Percentiles rank a stretch among this genome's conserved stretches.
Conservation (phyloP, 2,329 filamentous ascomycete species). For the Alternaria brassicae region DNA sequence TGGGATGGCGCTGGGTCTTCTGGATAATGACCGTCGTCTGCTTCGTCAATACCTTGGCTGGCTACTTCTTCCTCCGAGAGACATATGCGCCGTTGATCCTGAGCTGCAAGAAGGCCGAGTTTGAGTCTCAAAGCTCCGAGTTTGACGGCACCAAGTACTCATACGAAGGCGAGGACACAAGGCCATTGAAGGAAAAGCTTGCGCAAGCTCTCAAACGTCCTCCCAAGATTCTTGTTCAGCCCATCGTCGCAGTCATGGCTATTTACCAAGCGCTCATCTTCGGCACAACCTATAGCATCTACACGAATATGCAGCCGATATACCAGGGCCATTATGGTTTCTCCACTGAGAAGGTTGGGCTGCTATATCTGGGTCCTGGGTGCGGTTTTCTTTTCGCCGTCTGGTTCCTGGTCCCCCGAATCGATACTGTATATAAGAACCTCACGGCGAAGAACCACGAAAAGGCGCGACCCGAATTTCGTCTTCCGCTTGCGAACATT, state of each 20-base stretch:
- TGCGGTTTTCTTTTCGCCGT: constrained; percentile 55
- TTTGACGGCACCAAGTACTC: constrained; percentile 47
- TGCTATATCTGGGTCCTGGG: constrained; percentile 56
- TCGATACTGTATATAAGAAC: constrained; percentile 57
- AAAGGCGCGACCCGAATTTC: constrained; percentile 53
- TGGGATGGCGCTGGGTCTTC: constrained; percentile 59
- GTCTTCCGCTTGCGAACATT: constrained; percentile 56
- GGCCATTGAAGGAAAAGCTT: constrained; percentile 50
- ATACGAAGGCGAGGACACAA: constrained; percentile 53
- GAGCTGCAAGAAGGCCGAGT: constrained; percentile 40
- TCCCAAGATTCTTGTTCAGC: constrained; percentile 54
- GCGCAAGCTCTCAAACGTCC: constrained; percentile 50
- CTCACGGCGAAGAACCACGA: constrained; percentile 52
- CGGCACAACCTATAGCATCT: constrained; percentile 57
- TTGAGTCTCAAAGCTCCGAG: constrained; percentile 39
- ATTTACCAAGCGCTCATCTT: constrained; percentile 57
- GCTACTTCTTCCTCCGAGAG: constrained; percentile 55
- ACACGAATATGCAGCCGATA: constrained; percentile 58
- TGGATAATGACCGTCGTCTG: constrained; percentile 56
- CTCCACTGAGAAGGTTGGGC: constrained; percentile 55
- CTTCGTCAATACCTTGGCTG: constrained; percentile 51
- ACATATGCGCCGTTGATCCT: constrained; percentile 55
- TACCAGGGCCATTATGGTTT: constrained; percentile 55
- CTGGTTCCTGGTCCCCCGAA: constrained; percentile 56
- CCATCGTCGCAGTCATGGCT: constrained; percentile 56